Evolutionary conservation across 1,284 basidiomycete genomes (phyloP), one percentile per base, ranked within the genome.

Genomic region (Stygiomarasmius scandens): DNA sequence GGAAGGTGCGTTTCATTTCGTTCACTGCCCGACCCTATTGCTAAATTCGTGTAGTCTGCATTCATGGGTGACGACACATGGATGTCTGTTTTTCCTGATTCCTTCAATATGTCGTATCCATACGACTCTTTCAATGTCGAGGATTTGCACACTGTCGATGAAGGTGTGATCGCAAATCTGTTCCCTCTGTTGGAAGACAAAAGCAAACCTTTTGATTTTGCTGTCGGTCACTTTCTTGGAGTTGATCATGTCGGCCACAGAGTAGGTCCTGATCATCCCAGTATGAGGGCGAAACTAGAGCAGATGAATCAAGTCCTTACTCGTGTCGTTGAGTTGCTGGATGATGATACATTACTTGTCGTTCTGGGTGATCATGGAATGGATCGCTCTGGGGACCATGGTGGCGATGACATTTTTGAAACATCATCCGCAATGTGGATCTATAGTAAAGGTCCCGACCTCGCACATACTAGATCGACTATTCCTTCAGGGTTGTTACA

Each of bases 111-210:
- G 74, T 80, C 86, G 1, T 90, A 87, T 70, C 89, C 95, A 0
- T 98, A 89, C 70, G 95, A 98, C 72, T 98, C 95, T 1, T 99
- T 99, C 83, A 96, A 99, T 71, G 96, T 99, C 58, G 96, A 98
- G 72, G 97, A 99, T 69, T 80, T 99, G 16, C 94, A 99, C 68
- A 92, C 93, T 0, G 97, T 99, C 36, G 97, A 99, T 68, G 80
- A 90, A 52, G 96, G 96, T 9, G 95, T 99, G 56, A 87, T 90
- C 44, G 67, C 75, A 12, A 87, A 94, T 66, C 80, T 99, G n/a
- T 87, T 95, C 63, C 91, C 93, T 0, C 83, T 96, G 12, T 79
- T 98, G 10, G 75, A 76, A 61, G 65, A 76, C 54, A 54, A 63
- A 8, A 67, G 69, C 1, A 71, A 74, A 27, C 79, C 84, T 0